Evolutionary conservation across 257 asterid species (phyloP).

Genomic region (Lithospermum erythrorhizon): DNA sequence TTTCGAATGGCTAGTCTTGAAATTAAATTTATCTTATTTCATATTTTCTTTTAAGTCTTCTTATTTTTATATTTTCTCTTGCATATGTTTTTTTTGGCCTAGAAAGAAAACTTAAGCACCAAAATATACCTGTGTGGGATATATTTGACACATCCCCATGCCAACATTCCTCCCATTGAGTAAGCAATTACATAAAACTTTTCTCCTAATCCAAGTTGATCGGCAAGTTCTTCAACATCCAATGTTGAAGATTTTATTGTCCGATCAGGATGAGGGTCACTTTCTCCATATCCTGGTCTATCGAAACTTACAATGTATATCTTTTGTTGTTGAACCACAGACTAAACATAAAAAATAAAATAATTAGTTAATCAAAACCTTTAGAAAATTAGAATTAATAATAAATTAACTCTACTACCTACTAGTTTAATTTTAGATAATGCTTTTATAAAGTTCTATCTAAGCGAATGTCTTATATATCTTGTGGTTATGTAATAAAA

Average conservation of each 20-base stretch:
- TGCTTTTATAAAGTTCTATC: no score
- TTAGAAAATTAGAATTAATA: neutral
- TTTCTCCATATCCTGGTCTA: slow-evolving; percentile 77
- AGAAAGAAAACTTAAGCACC: no score
- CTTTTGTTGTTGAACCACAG: slow-evolving; percentile 39
- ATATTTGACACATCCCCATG: slow-evolving; percentile 71
- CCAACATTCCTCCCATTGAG: slow-evolving; percentile 63
- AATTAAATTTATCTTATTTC: no score
- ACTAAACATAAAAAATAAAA: slow-evolving; percentile 18
- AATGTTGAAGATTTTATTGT: slow-evolving; percentile 35
- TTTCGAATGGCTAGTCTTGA: no score
- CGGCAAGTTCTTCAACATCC: slow-evolving; percentile 67
- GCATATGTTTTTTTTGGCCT: neutral
- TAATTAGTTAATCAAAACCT: neutral
- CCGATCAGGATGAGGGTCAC: slow-evolving; percentile 60
- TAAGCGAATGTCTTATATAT: no score
- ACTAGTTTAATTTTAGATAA: no score
- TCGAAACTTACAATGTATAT: slow-evolving; percentile 52
- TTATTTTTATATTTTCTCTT: neutral
- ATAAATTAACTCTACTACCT: neutral
- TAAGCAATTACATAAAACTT: slow-evolving; percentile 45
- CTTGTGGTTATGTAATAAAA: no score
- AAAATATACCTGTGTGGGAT: slow-evolving; percentile 43
- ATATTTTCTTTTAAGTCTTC: neutral
- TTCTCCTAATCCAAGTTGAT: slow-evolving; percentile 41